These are phyloP conservation scores for Boechera retrofracta DNA, from an alignment of 345 rosid genomes.

Conservation along the genomic window DNA sequence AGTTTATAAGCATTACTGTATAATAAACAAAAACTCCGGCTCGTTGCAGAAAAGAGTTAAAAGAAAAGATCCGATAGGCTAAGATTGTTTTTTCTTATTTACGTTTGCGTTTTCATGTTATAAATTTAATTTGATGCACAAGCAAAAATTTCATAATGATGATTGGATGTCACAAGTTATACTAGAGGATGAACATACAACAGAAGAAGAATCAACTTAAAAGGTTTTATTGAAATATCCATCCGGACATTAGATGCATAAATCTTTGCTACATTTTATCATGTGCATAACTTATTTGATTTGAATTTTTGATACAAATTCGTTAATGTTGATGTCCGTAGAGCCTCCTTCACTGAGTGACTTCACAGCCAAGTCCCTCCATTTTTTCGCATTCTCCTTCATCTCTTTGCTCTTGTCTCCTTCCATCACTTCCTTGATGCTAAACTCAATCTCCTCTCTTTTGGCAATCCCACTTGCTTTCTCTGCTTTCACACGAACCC, in stretches of 20 bases:
- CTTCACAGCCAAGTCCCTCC: conserved; percentile 55
- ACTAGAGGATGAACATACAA: not conserved
- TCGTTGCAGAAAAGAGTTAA: not conserved
- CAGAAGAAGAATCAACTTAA: conserved; percentile 11
- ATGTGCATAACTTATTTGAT: conserved; percentile 9
- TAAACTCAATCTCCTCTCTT: conserved; percentile 55
- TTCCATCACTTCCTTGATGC: conserved; percentile 61
- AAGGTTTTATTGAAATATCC: conserved; percentile 13
- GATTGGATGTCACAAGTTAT: no score
- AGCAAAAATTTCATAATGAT: no score
- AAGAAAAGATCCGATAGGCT: no score
- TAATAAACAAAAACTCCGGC: not conserved
- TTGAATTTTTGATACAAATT: conserved; percentile 43
- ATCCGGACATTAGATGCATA: not conserved
- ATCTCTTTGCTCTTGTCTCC: conserved; percentile 53
- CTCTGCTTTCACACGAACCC: conserved; percentile 55
- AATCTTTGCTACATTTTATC: not conserved
- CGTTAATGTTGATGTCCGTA: conserved; percentile 53
- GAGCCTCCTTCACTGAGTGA: conserved; percentile 60
- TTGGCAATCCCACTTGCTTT: conserved; percentile 56
- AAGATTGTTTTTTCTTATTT: no score
- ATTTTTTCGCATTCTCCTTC: conserved; percentile 50
- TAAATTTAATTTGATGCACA: no score
- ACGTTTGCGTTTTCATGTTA: no score
- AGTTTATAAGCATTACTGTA: conserved; percentile 15